Evolutionary conservation across 2,329 filamentous ascomycete genomes (phyloP), one percentile per base, ranked within the genome.

Genomic region (Trichoderma sp.): DNA sequence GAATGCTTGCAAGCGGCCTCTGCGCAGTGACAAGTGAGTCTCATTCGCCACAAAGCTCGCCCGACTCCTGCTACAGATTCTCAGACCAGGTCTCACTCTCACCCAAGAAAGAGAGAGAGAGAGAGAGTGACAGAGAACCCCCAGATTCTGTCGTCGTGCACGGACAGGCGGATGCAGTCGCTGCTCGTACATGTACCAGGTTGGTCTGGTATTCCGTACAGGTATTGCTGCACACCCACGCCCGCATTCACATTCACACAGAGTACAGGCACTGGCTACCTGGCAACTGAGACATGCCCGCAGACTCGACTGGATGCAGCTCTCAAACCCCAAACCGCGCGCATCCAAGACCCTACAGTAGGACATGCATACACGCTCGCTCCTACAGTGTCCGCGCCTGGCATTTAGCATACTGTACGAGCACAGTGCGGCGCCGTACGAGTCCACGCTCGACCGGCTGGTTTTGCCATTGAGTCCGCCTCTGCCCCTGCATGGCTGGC

Each of bases 61-160:
- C 41, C 41, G 41, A 45, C 41, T 45, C n/a, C 45, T 53, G 45
- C 45, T 53, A 21, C 45, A 21, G 45, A 53, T 6, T 21, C 45
- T 53, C 45, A 53, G 45, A 53, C 45, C 18, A 29, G 24, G 63
- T 45, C 50, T 71, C 66, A 60, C 18, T 45, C 50, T 69, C 67
- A 60, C 18, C 50, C 60, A 31, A 21, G 50, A 18, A 6, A 59
- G 7, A 45, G 38, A 41, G 38, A 24, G 31, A 21, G 38, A 41
- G 14, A 12, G 50, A 4, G 11, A 59, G 0, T n/a, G n/a, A n/a
- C n/a, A 38, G 35, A 38, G 14, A 27, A 16, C 31, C 66, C 50
- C 67, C 67, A 41, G 67, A 71, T 71, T 71, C 67, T 71, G 31
- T n/a, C 6, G 33, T 29, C 50, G 33, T 29, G 66, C 50, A 60